phyloP scores from a whole-genome alignment of 352 stramenopile genomes.

The Hyaloperonospora arabidopsidis region DNA sequence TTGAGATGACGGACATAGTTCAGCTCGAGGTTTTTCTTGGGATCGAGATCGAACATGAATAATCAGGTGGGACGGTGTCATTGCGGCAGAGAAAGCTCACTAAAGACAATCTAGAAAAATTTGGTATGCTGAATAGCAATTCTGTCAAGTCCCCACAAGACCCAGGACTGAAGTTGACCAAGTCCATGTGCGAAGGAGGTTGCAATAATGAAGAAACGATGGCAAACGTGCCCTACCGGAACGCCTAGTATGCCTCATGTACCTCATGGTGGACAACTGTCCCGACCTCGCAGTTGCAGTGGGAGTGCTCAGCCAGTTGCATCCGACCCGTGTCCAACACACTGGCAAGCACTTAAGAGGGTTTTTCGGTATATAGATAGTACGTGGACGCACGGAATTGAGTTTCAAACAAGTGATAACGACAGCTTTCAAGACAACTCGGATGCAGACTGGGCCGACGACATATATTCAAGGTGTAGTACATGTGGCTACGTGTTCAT shows the following conservation, averaged over 20 bases:
- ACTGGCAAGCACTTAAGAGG: no score
- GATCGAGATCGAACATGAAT: not conserved
- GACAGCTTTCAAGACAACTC: no score
- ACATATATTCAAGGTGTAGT: no score
- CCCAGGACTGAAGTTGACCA: not conserved
- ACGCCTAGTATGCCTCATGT: not conserved
- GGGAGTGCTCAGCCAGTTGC: slow-evolving; percentile 5
- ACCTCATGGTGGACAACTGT: slow-evolving; percentile 1
- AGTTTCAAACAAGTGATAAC: no score
- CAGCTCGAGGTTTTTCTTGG: not conserved
- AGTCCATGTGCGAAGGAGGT: not conserved
- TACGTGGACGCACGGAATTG: not conserved
- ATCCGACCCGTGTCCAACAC: not conserved
- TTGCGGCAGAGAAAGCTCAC: not conserved
- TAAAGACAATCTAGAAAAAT: not conserved
- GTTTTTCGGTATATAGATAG: not conserved
- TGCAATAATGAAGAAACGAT: slow-evolving; percentile 2
- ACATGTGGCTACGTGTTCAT: no score
- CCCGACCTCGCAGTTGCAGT: slow-evolving; percentile 1
- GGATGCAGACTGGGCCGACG: no score
- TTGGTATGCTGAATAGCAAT: not conserved
- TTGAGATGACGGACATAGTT: not conserved
- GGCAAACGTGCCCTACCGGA: not conserved
- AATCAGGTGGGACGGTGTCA: no score
- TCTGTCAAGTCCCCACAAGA: not conserved